Evolutionary conservation across 495 filamentous ascomycete genomes (phyloP).

Genomic region (Neurospora terricola): DNA sequence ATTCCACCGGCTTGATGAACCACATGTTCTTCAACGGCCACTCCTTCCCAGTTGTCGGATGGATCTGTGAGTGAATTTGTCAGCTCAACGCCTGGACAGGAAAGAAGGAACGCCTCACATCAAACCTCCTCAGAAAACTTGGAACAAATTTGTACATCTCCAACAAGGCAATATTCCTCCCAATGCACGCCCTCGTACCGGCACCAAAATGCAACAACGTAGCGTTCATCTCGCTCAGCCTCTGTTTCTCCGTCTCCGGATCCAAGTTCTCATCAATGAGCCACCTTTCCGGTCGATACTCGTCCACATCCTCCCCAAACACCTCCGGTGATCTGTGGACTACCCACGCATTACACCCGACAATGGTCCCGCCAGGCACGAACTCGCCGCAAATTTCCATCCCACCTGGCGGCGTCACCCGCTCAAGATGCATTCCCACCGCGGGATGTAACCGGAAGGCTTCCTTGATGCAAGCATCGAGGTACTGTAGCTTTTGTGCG

Average conservation of each 20-base stretch:
- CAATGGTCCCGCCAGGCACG: conserved; percentile 41
- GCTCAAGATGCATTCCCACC: conserved; percentile 42
- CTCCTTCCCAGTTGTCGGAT: not conserved
- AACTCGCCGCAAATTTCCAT: conserved; percentile 38
- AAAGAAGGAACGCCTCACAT: conserved; percentile 5
- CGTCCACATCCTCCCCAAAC: conserved; percentile 34
- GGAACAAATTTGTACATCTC: conserved; percentile 62
- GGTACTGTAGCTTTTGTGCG: conserved; percentile 37
- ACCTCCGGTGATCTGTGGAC: conserved; percentile 36
- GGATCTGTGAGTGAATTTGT: not conserved
- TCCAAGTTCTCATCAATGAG: conserved; percentile 10
- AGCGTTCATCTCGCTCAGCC: conserved; percentile 28
- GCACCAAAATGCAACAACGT: conserved; percentile 42
- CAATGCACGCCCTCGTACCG: conserved; percentile 55
- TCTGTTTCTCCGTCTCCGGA: conserved; percentile 21
- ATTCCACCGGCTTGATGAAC: not conserved
- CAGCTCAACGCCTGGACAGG: not conserved
- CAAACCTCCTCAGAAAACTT: conserved; percentile 46
- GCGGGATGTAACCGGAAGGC: conserved; percentile 49
- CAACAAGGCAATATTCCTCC: conserved; percentile 51
- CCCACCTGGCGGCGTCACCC: conserved; percentile 46
- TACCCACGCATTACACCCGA: conserved; percentile 48
- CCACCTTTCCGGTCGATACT: conserved; percentile 43
- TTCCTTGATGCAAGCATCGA: conserved; percentile 57
- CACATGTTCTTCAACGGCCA: not conserved